Percentiles rank a stretch among this genome's conserved stretches.
These are phyloP conservation scores for Salisapilia sapeloensis DNA, from an alignment of 352 stramenopile genomes.

Conservation along the genomic window DNA sequence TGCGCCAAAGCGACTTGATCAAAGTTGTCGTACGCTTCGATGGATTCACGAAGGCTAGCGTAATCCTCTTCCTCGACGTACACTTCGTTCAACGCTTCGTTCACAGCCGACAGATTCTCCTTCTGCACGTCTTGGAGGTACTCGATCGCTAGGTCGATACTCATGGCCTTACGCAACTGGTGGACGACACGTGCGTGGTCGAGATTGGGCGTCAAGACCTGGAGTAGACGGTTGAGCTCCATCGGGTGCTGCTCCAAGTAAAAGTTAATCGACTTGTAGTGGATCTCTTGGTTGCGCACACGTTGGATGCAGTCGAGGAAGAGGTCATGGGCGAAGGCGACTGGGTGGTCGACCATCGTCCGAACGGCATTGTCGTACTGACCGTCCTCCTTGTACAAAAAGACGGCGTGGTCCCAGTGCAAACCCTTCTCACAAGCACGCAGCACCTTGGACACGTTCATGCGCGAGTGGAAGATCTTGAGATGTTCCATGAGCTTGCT, in stretches of 20 bases:
- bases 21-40: slow-evolving; percentile 99
- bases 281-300: slow-evolving; percentile 98
- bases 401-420: slow-evolving; percentile 97
- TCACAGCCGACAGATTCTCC: slow-evolving; percentile 96
- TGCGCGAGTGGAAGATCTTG: slow-evolving; percentile 99
- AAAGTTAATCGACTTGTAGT: slow-evolving; percentile 99
- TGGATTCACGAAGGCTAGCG: slow-evolving; percentile 90
- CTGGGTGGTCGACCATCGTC: slow-evolving; percentile 97
- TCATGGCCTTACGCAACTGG: slow-evolving; percentile 94
- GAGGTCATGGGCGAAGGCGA: slow-evolving; percentile 95
- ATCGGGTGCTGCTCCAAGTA: slow-evolving; percentile 97
- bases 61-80: slow-evolving; percentile 97
- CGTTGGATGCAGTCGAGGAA: slow-evolving; percentile 99
- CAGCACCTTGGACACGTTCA: slow-evolving; percentile 97
- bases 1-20: slow-evolving; percentile 97
- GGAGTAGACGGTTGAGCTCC: slow-evolving; percentile 92
- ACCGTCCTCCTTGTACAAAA: slow-evolving; percentile 98
- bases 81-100: slow-evolving; percentile 98
- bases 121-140: slow-evolving; percentile 99
- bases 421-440: slow-evolving; percentile 96
- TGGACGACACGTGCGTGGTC: slow-evolving; percentile 98
- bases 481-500: slow-evolving; percentile 99
- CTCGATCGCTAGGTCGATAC: slow-evolving; percentile 91
- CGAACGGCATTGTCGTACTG: slow-evolving; percentile 98
- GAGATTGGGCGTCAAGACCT: slow-evolving; percentile 96